These are phyloP conservation scores for Solanum bulbocastanum DNA, from an alignment of 257 asterid species.

Conservation along the genomic window DNA sequence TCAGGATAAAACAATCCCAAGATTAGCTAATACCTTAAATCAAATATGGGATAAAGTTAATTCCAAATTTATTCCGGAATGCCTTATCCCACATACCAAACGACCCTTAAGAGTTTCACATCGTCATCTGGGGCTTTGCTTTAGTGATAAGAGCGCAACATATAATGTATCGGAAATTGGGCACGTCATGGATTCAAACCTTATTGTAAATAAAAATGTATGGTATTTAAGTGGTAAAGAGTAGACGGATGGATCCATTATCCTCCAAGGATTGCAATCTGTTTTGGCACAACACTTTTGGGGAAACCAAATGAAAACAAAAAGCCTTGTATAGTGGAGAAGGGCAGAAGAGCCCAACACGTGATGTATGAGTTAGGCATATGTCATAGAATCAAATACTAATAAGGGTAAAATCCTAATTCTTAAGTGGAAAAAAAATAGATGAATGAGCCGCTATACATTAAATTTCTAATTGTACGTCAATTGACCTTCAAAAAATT, in stretches of 20 bases:
- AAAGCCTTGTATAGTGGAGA: not conserved
- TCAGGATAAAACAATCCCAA: too few relatives aligned
- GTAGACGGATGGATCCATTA: not conserved
- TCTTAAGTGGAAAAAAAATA: too few relatives aligned
- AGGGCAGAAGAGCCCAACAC: not conserved
- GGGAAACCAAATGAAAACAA: not conserved
- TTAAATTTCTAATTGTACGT: not conserved
- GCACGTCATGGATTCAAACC: not conserved
- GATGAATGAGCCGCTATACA: not conserved
- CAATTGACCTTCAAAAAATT: not conserved
- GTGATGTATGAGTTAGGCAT: not conserved
- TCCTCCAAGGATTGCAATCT: not conserved
- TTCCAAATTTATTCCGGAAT: too few relatives aligned
- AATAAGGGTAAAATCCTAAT: too few relatives aligned
- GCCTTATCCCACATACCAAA: too few relatives aligned
- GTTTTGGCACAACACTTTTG: not conserved
- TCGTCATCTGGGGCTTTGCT: not conserved
- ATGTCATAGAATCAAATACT: too few relatives aligned
- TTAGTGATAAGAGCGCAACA: not conserved
- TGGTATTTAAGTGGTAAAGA: not conserved
- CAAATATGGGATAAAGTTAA: too few relatives aligned
- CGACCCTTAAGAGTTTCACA: too few relatives aligned
- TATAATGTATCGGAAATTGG: too few relatives aligned
- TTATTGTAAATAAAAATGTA: too few relatives aligned
- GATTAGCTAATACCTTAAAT: too few relatives aligned